A percentile compares a stretch with the other conserved stretches of the same genome.
phyloP scores from a whole-genome alignment of 371 early-diverging fungal genomes.

The Smittium mucronatum region DNA sequence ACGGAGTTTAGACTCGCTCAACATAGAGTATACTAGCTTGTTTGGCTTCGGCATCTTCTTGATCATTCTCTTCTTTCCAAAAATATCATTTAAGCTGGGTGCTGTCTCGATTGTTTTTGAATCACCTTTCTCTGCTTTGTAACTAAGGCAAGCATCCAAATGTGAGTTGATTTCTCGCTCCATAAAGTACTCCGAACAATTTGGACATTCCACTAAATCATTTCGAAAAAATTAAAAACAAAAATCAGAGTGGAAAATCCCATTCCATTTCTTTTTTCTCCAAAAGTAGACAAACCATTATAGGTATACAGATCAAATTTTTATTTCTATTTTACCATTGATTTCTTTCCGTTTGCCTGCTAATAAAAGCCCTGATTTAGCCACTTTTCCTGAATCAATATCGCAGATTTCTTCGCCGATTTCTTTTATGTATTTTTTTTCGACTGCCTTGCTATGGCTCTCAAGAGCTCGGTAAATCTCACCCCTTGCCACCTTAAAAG shows the following conservation, averaged over 20 bases:
- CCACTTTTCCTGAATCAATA: no score
- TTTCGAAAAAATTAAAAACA: not conserved
- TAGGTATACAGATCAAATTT: no score
- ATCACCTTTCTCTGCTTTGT: no score
- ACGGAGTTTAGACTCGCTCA: slow-evolving; percentile 32
- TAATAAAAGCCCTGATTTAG: no score
- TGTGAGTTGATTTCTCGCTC: not conserved
- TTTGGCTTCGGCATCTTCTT: slow-evolving; percentile 23
- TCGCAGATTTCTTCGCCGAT: no score
- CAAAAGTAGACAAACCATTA: no score
- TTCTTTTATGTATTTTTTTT: no score
- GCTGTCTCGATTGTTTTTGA: not conserved
- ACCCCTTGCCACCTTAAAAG: slow-evolving; percentile 19
- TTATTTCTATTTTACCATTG: no score
- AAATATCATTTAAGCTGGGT: not conserved
- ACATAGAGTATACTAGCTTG: slow-evolving; percentile 28
- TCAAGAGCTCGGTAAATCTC: not conserved
- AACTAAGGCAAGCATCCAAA: not conserved
- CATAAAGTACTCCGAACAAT: slow-evolving; percentile 13
- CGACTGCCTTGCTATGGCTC: no score
- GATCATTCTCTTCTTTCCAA: not conserved
- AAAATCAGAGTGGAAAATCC: not conserved
- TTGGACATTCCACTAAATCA: slow-evolving; percentile 6
- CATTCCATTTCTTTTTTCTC: no score
- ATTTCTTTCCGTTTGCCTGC: no score